These are phyloP conservation scores for Sporobolomyces pararoseus DNA, from an alignment of 768 basidiomycete species.

Conservation along the genomic window DNA sequence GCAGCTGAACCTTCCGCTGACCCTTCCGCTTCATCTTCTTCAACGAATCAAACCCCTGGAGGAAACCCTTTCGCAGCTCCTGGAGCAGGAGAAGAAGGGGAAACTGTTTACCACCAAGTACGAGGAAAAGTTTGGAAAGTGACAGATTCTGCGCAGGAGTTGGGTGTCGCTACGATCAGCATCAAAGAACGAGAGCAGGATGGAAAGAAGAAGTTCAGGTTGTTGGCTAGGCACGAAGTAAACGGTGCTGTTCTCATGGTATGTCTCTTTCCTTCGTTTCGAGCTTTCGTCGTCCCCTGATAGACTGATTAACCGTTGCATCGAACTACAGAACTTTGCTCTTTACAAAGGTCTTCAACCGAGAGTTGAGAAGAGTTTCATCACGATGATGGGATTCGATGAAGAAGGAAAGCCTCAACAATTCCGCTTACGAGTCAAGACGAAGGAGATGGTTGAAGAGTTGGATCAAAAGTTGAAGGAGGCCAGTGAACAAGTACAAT, in stretches of 20 bases:
- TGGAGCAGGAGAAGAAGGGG: constrained; percentile 41
- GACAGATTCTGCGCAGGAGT: neutral
- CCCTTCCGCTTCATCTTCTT: neutral
- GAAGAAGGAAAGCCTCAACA: constrained; percentile 8
- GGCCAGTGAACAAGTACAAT: too few relatives aligned
- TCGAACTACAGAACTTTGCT: constrained; percentile 29
- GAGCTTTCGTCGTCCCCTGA: too few relatives aligned
- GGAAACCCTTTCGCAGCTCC: constrained; percentile 30
- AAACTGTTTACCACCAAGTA: constrained; percentile 8
- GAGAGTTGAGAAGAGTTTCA: constrained; percentile 23
- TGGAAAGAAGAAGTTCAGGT: constrained; percentile 29
- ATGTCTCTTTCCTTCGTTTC: neutral
- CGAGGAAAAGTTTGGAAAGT: constrained; percentile 28
- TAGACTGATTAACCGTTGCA: neutral
- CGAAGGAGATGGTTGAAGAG: constrained; percentile 11
- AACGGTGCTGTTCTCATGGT: constrained; percentile 34
- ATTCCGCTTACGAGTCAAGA: constrained; percentile 32
- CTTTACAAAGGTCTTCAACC: neutral
- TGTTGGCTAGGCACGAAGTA: constrained; percentile 34
- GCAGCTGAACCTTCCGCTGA: neutral
- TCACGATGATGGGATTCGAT: constrained; percentile 31
- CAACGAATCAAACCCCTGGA: constrained; percentile 25
- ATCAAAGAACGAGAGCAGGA: constrained; percentile 30
- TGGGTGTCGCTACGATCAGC: constrained; percentile 20
- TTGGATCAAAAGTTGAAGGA: constrained; percentile 15